Conservation (phyloP, 371 early-diverging fungal genomes). For the Dichotomocladium elegans region DNA sequence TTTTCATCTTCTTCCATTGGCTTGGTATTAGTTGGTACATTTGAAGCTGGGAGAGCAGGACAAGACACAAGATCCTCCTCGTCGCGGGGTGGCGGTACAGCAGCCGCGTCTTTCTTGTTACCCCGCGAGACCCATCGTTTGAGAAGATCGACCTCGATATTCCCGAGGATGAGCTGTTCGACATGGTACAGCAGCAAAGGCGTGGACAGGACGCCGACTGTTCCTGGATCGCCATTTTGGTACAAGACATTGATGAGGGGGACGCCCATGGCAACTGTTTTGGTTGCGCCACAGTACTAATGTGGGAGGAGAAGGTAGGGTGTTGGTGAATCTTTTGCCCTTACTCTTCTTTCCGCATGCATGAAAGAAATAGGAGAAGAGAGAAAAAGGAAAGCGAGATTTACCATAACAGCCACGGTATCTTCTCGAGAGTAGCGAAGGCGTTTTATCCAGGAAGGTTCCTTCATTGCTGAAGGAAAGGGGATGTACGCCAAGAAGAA, state of each 20-base stretch:
- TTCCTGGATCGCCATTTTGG: conserved; percentile 26
- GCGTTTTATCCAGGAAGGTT: conserved; percentile 20
- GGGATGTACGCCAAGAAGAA: conserved; percentile 32
- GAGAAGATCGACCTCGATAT: conserved; percentile 52
- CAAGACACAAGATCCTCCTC: conserved; percentile 12
- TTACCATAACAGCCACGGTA: conserved; percentile 49
- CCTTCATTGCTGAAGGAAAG: conserved; percentile 14
- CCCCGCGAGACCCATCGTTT: conserved; percentile 53
- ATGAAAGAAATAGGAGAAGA: background rate
- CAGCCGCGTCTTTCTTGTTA: conserved; percentile 15
- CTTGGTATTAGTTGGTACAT: no score
- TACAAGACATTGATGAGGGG: conserved; percentile 70
- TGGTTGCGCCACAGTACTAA: conserved; percentile 60
- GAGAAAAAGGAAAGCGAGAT: background rate
- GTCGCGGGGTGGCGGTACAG: conserved; percentile 9
- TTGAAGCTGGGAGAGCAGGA: no score
- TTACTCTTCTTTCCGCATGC: no score
- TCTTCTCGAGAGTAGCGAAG: conserved; percentile 39
- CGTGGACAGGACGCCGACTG: conserved; percentile 54
- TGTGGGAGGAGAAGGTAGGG: background rate
- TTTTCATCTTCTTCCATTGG: no score
- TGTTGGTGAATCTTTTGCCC: no score
- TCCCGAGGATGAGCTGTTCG: conserved; percentile 63
- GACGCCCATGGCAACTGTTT: conserved; percentile 70
- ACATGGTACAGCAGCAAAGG: conserved; percentile 69